Evolutionary conservation across 2,329 filamentous ascomycete species (phyloP).

Genomic region (Microascus cirrosus): DNA sequence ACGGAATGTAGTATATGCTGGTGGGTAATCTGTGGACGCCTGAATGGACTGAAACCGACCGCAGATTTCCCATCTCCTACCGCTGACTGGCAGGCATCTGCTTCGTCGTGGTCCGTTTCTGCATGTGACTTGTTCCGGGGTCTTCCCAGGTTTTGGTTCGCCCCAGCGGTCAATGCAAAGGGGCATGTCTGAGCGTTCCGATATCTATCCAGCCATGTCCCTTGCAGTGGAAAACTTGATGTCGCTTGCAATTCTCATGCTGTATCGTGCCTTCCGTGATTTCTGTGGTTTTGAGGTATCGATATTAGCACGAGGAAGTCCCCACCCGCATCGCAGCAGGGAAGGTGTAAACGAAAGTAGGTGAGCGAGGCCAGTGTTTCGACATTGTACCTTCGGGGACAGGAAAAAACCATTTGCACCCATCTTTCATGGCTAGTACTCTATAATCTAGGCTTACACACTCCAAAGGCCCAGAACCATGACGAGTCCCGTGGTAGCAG

Average conservation of each 20-base stretch:
- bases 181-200: neutral
- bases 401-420: neutral
- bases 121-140: no score
- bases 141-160: neutral
- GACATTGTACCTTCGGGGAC: neutral
- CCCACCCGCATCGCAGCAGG: neutral
- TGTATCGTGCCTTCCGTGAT: neutral
- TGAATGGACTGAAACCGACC: no score
- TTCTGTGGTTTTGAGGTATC: neutral
- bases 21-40: no score
- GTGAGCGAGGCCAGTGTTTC: neutral
- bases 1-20: no score
- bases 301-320: neutral
- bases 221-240: neutral
- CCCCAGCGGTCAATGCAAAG: neutral
- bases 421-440: neutral
- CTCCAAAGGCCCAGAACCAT: neutral
- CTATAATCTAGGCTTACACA: neutral
- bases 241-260: neutral
- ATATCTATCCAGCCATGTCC: neutral
- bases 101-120: no score
- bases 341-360: neutral
- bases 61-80: no score
- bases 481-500: neutral
- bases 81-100: no score